Conservation (phyloP, 1,139 yeast species). For the Yamadazyma sp. region DNA sequence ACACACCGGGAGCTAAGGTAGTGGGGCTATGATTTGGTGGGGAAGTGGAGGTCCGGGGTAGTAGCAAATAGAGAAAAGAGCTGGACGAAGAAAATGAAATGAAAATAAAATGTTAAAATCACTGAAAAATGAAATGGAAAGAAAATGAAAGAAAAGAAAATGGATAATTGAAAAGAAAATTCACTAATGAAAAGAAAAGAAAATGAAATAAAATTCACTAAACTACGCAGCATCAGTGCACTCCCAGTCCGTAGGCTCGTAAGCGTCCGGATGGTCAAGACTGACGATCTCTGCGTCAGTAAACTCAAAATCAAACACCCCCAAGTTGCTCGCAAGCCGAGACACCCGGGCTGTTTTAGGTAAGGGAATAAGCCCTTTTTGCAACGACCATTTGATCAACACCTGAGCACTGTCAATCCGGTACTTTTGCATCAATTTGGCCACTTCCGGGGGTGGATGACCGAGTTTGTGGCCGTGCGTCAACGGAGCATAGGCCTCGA, state of each 20-base stretch:
- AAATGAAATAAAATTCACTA: too few relatives aligned
- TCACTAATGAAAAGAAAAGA: too few relatives aligned
- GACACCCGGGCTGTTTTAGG: conserved; percentile 32
- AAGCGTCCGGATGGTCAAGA: conserved; percentile 40
- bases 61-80: too few relatives aligned
- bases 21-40: too few relatives aligned
- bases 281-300: conserved; percentile 40
- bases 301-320: conserved; percentile 51
- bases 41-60: conserved; percentile 6
- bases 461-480: conserved; percentile 35
- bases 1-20: too few relatives aligned
- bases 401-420: conserved; percentile 30
- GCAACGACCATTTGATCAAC: conserved; percentile 38
- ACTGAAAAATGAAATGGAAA: too few relatives aligned
- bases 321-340: conserved; percentile 34
- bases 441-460: conserved; percentile 22
- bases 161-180: too few relatives aligned
- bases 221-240: conserved; percentile 60
- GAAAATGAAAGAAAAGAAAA: too few relatives aligned
- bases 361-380: conserved; percentile 43
- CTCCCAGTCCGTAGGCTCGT: conserved; percentile 76
- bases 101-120: too few relatives aligned
- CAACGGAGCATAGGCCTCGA: conserved; percentile 42
- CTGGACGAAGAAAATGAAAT: too few relatives aligned
- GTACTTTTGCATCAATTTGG: conserved; percentile 23